Evolutionary conservation across 129 eudicot species (phyloP), one percentile per base, ranked within the genome.

Genomic region (Erigeron canadensis): DNA sequence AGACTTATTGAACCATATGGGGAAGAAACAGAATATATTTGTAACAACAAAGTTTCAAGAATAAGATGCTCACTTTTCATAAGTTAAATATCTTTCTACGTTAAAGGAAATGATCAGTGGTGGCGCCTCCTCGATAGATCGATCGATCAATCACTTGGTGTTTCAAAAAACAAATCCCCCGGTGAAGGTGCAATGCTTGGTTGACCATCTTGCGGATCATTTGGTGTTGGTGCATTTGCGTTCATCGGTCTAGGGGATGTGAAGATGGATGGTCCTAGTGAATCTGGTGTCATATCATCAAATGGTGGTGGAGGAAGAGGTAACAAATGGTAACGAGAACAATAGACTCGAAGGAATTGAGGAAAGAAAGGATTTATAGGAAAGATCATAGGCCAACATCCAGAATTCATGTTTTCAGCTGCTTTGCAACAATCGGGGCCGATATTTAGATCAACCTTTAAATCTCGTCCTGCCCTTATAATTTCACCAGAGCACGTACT

Each of bases 401-500:
- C 72, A 0, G 46, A 56, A 72, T 57, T 12, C 34, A 79, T 17
- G 47, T 28, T 69, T 39, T 17, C 43, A 2, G 43, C 70, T 8
- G 70, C 82, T 68, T 47, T 58, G 78, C 82, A 79, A 65, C 82
- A 79, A 56, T 44, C 63, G 2, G 65, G 74, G 13, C 51, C 61
- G 4, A 56, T 45, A 2, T 44, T 38, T 9, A 46, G 9, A 57
- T n/a, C 41, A 37, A 39, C 19, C 39, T 58, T 23, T n/a, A 64
- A 57, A 1, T 41, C 43, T 66, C 8, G 40, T 10, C 60, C 34
- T 70, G 17, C 43, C 45, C 68, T 68, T 47, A 56, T 39, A 65
- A 79, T 58, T 8, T 79, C 78, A 8, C 39, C 55, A 1, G 69
- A 65, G 69, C 82, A 79, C 74, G 44, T 51, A 41, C 45, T 51